Conservation (phyloP, 805 yeast species). For the Komagataella phaffii region DNA sequence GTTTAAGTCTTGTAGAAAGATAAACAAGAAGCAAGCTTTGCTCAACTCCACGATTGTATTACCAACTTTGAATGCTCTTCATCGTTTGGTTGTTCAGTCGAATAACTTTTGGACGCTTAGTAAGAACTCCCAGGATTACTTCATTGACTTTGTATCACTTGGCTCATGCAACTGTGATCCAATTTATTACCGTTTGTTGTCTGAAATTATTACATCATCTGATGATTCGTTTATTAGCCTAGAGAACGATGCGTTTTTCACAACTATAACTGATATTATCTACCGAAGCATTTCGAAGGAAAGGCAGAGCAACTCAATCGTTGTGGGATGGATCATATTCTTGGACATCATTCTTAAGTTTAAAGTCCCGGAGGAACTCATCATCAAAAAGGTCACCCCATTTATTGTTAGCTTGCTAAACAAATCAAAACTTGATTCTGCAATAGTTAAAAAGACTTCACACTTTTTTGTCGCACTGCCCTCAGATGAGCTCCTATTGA, state of each 20-base stretch:
- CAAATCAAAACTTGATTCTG: background rate
- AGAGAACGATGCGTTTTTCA: constrained; percentile 6
- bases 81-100: constrained; percentile 29
- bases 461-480: background rate
- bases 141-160: constrained; percentile 31
- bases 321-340: background rate
- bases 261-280: background rate
- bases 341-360: background rate
- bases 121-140: constrained; percentile 29
- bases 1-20: constrained; percentile 27
- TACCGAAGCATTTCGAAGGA: background rate
- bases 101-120: constrained; percentile 35
- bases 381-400: background rate
- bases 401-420: background rate
- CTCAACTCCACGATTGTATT: constrained; percentile 32
- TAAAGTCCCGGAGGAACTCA: background rate
- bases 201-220: constrained; percentile 8
- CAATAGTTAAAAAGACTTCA: background rate
- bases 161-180: constrained; percentile 45
- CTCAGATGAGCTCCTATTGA: background rate
- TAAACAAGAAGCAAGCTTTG: constrained; percentile 17
- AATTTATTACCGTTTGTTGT: constrained; percentile 25
- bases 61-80: constrained; percentile 34
- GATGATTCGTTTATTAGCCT: constrained; percentile 7
- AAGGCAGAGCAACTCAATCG: background rate